These are phyloP conservation scores for Globisporangium lucens DNA, from an alignment of 352 stramenopile species.

Conservation along the genomic window DNA sequence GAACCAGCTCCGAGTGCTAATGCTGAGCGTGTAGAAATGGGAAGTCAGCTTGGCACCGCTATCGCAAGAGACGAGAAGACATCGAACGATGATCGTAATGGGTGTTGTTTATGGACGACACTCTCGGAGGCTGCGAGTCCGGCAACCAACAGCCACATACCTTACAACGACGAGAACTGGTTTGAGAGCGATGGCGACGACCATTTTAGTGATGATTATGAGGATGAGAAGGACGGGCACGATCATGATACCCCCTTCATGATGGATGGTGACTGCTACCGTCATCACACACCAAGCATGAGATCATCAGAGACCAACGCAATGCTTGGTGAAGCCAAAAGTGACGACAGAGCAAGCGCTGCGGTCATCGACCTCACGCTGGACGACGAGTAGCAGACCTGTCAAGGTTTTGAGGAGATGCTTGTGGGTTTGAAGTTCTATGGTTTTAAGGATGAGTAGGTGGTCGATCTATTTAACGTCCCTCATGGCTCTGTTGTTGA, in stretches of 20 bases:
- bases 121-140: not conserved
- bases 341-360: not conserved
- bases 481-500: not conserved
- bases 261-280: not conserved
- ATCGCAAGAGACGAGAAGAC: not conserved
- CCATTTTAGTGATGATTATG: not conserved
- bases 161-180: conserved; percentile 28
- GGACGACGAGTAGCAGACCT: conserved; percentile 4
- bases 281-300: not conserved
- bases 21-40: not conserved
- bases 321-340: not conserved
- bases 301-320: not conserved
- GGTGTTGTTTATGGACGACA: no score
- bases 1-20: not conserved
- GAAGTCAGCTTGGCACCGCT: not conserved
- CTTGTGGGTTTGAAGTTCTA: not conserved
- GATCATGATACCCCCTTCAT: not conserved
- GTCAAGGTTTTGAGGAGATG: not conserved
- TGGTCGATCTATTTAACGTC: not conserved
- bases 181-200: conserved; percentile 27
- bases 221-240: not conserved
- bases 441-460: not conserved
- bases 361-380: conserved; percentile 19
- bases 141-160: not conserved
- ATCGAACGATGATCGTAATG: not conserved